Evolutionary conservation across 768 basidiomycete genomes (phyloP).

Genomic region (Boletus rubescentipes): DNA sequence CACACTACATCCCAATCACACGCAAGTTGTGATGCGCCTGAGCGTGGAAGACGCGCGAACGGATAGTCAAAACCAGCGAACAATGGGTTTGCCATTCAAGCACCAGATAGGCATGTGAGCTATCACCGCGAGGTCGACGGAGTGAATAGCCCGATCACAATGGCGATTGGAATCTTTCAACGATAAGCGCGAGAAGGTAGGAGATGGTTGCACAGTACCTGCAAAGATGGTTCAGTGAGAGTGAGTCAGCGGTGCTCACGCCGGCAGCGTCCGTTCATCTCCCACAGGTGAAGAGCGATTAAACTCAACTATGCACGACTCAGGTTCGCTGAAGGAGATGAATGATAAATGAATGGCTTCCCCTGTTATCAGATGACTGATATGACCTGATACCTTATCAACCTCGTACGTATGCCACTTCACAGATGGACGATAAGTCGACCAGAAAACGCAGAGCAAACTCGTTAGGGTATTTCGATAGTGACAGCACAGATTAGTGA

Average conservation of each 20-base stretch:
- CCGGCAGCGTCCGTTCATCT: conserved; percentile 11
- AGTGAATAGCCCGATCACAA: not conserved
- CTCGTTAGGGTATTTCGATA: conserved; percentile 8
- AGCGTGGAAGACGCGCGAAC: conserved; percentile 6
- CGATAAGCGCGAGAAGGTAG: conserved; percentile 1
- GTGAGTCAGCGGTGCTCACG: conserved; percentile 3
- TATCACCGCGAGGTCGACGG: conserved; percentile 3
- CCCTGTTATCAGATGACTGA: conserved; percentile 6
- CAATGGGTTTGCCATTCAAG: conserved; percentile 13
- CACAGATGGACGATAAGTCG: not conserved
- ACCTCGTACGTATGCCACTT: not conserved
- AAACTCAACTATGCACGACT: conserved; percentile 13
- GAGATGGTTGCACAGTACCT: not conserved
- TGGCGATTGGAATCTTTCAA: not conserved
- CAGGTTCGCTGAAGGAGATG: conserved; percentile 1
- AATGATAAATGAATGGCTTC: conserved; percentile 16
- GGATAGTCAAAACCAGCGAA: conserved; percentile 17
- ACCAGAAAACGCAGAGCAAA: not conserved
- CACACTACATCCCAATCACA: conserved; percentile 4
- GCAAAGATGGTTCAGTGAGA: not conserved
- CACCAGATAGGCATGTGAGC: conserved; percentile 13
- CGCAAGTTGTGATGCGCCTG: not conserved
- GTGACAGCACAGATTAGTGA: not conserved
- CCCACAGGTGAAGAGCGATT: conserved; percentile 5
- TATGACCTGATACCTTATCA: conserved; percentile 24